Evolutionary conservation across 2,329 filamentous ascomycete genomes (phyloP), one percentile per base, ranked within the genome.

Genomic region (Rhinocladiella similis): DNA sequence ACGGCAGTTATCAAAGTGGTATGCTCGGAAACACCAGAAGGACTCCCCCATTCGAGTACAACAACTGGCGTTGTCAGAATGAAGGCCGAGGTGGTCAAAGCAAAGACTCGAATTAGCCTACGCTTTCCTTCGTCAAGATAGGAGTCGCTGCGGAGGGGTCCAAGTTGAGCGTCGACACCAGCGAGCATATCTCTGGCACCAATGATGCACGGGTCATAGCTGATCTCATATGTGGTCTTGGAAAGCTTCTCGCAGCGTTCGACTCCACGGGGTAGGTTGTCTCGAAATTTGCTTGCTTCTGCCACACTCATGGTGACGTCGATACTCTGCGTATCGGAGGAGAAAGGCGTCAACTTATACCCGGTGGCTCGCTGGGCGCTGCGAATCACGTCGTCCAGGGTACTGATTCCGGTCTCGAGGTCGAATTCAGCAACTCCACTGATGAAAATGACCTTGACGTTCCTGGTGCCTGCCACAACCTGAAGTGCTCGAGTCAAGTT

Each of bases 31-130:
- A 54, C 39, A 10, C 79, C 67, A 1, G 77, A 75, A 10, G 87
- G 68, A 14, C 47, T 29, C 5, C 83, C 83, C 86, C 87, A 92
- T 4, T 85, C 80, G 60, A 92, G 67, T 2, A 90, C 78, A 1
- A 91, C 71, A 1, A 88, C 83, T 0, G 85, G 85, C 3, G 87
- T 74, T 0, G 84, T 87, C 12, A 87, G 65, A 1, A 77, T 35
- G 3, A 72, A 73, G 3, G 85, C 84, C 0, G 82, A 58, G 1
- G 82, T 50, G 0, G 83, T 86, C 69, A 77, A 78, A 53, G 71
- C 75, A 56, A 60, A 3, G 57, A 66, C 62, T 57, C 71, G 65
- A 36, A 67, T 69, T 3, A 75, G 69, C 62, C 78, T 77, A 33
- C 70, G 73, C 14, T 63, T 71, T 18, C 75, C 75, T 47, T 72